Percentiles rank a stretch among this genome's conserved stretches.
These are phyloP conservation scores for Epicoccum sorghinum DNA, from an alignment of 2,329 filamentous ascomycete genomes.

Conservation along the genomic window DNA sequence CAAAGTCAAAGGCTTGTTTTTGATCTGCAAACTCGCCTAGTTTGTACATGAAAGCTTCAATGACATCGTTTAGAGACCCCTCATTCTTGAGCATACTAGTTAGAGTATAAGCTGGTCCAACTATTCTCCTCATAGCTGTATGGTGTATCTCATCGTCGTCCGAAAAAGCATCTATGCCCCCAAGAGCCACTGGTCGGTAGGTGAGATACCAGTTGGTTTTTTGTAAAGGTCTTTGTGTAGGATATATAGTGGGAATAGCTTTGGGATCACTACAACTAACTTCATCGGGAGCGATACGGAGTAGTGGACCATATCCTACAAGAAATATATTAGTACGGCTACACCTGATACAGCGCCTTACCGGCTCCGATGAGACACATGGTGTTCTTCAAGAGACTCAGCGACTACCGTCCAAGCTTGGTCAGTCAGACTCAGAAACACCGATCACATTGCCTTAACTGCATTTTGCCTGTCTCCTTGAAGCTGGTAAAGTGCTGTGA, in stretches of 20 bases:
- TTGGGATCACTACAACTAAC: slow-evolving; percentile 21
- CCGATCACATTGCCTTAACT: no score
- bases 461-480: no score
- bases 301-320: slow-evolving; percentile 38
- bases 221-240: slow-evolving; percentile 20
- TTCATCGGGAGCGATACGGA: slow-evolving; percentile 56
- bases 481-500: no score
- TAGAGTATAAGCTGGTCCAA: slow-evolving; percentile 7
- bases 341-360: no score
- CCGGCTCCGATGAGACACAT: no score
- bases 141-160: slow-evolving; percentile 11
- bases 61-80: slow-evolving; percentile 18
- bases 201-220: slow-evolving; percentile 30
- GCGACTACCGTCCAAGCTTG: no score
- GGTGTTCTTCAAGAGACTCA: no score
- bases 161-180: slow-evolving; percentile 23
- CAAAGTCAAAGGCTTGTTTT: slow-evolving; percentile 20
- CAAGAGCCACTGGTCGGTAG: slow-evolving; percentile 23
- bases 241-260: slow-evolving; percentile 23
- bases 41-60: slow-evolving; percentile 14
- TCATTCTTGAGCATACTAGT: slow-evolving; percentile 23
- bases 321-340: background rate
- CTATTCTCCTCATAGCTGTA: slow-evolving; percentile 1
- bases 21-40: slow-evolving; percentile 24
- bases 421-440: no score